Evolutionary conservation across 2,329 filamentous ascomycete species (phyloP), one percentile per base, ranked within the genome.

Genomic region (Meredithiella fracta): DNA sequence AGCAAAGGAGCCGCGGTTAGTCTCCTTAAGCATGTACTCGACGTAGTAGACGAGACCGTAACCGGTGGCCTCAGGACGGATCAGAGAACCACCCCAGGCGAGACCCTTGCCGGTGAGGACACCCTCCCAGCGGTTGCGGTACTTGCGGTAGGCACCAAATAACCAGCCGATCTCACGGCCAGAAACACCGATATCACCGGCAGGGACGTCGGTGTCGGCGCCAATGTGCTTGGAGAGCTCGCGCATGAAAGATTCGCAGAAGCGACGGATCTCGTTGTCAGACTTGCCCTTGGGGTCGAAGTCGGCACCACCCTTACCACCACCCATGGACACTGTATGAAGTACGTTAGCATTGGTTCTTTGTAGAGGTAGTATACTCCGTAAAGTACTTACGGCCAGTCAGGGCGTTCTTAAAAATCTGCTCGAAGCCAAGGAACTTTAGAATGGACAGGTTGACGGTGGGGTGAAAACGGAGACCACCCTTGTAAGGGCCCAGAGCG

Each of bases 401-500:
- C 63, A 97, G 76, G 63, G 92, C 92, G 86, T 97, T 97, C 81
- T 97, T 97, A 80, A 97, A 97, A 74, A 91, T 94, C 76, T 97
- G 92, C 82, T 98, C 92, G 66, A 97, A 97, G 62, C 91, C 92
- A 67, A 98, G 79, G 75, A 97, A 97, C 77, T 98, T 98, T 65
- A 98, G 80, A 66, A 84, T 80, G 60, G 78, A 82, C 66, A 84
- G 69, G 71, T 85, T 92, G 71, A 92, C 87, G 9, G 83, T 82
- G 60, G 91, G 92, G 72, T 98, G 92, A 72, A 98, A 88, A 64
- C 92, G 80, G 63, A 97, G 82, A 68, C 92, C 92, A 62, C 92
- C 92, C 80, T 97, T 97, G 84, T 95, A 97, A 54, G 92, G 92
- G 58, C 92, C 92, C 22, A 97, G 83, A 49, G 91, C 90, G 51